Base-by-base conservation (phyloP, 1,139 yeast genomes). In the Geotrichum histeridarum region DNA sequence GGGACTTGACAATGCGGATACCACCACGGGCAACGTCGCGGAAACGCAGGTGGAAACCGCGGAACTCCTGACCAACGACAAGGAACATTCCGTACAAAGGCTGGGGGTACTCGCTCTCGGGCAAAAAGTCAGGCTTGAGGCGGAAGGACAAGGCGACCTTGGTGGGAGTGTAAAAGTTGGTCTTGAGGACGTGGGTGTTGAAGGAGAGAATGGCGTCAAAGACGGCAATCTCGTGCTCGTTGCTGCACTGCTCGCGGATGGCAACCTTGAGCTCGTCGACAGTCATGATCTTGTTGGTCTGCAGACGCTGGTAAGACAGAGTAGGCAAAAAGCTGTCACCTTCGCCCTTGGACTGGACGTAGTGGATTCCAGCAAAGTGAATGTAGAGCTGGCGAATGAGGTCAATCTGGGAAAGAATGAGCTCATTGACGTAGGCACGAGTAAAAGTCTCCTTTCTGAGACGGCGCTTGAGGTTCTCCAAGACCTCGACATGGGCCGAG, bases 21-120 rank as follows among this genome's bases (percentile, higher is more conserved):
- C 99, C 99, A 71, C 99, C 99, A 71, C 99, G 83, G 37, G 99
- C 95, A 66, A 93, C 91, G 72, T 93, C 98, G 70, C 97, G 84
- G 76, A 93, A 93, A 71, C 99, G 82, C 62, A 93, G 84, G 70
- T 93, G 99, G 85, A 93, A 93, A 36, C 98, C 99, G 70, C 97
- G 81, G 74, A 93, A 93, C 69, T 94, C 97, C 63, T 91, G 87
- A 59, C 99, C 99, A 58, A 93, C 96, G 56, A 91, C 86, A 64
- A 93, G 84, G 74, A 93, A 91, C 87, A 93, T 87, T 61, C 98
- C 99, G 68, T 75, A 93, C 57, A 96, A 94, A 57, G 84, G 86
- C 63, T 89, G 94, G 51, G 97, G 95, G 70, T 91, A 93, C 73
- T 93, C 98, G 22, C 83, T 73, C 55, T 71, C 70, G 50, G 98